These are phyloP conservation scores for Asterionellopsis glacialis DNA, from an alignment of 108 stramenopile genomes.

Conservation along the genomic window DNA sequence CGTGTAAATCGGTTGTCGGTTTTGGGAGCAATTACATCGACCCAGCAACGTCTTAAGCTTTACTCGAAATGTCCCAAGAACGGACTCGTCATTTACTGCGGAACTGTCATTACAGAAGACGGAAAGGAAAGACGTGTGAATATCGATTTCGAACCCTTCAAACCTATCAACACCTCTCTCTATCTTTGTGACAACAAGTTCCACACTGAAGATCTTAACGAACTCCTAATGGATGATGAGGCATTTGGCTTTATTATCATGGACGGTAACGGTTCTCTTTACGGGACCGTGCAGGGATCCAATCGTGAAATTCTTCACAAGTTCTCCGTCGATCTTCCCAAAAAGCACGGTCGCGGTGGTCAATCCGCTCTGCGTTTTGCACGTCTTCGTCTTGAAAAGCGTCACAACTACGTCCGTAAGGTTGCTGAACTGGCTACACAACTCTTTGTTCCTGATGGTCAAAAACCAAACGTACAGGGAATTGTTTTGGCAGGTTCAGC, in stretches of 20 bases:
- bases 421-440: slow-evolving; percentile 96
- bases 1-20: slow-evolving; percentile 96
- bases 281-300: slow-evolving; percentile 93
- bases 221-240: slow-evolving; percentile 98
- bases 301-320: slow-evolving; percentile 94
- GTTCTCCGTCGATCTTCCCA: slow-evolving; percentile 98
- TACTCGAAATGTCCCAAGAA: slow-evolving; percentile 94
- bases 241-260: slow-evolving; percentile 98
- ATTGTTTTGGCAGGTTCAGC: slow-evolving; percentile 96
- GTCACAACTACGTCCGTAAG: slow-evolving; percentile 99
- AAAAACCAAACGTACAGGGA: slow-evolving; percentile 95
- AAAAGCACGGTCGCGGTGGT: slow-evolving; percentile 98
- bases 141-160: slow-evolving; percentile 99
- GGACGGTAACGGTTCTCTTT: slow-evolving; percentile 98
- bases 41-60: slow-evolving; percentile 97
- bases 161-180: slow-evolving; percentile 98
- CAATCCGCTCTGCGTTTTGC: slow-evolving; percentile 99
- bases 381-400: slow-evolving; percentile 96
- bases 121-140: slow-evolving; percentile 97
- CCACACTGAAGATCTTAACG: slow-evolving; percentile 96
- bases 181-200: slow-evolving; percentile 99
- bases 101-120: slow-evolving; percentile 97
- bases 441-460: slow-evolving; percentile 94
- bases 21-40: slow-evolving; percentile 96
- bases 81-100: slow-evolving; percentile 98